Conservation (phyloP, 164 flowering plant species). For the Stephania cephalantha region DNA sequence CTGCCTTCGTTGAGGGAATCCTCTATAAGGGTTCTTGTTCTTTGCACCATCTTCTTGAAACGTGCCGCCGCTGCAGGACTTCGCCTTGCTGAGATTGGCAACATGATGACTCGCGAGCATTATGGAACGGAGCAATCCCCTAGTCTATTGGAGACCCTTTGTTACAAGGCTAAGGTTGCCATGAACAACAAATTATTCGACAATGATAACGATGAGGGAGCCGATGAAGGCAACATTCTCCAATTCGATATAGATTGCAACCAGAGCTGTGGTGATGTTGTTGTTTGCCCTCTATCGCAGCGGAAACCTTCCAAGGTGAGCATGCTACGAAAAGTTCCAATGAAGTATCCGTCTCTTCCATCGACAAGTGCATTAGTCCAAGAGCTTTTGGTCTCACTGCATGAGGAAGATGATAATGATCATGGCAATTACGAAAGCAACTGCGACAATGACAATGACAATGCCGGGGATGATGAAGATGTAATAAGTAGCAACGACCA, state of each 20-base stretch:
- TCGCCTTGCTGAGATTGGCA: conserved; percentile 68
- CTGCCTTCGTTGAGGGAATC: conserved; percentile 57
- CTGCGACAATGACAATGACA: background rate
- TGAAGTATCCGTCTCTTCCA: conserved; percentile 19
- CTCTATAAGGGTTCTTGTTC: conserved; percentile 51
- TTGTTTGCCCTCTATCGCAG: too few species aligned
- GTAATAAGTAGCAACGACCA: background rate
- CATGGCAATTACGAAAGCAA: background rate
- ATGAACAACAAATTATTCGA: conserved; percentile 5
- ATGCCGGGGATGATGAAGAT: background rate
- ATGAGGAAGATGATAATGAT: conserved; percentile 12
- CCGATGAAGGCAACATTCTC: conserved; percentile 18
- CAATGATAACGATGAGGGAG: conserved; percentile 17
- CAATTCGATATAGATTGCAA: conserved; percentile 36
- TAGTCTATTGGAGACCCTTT: conserved; percentile 56
- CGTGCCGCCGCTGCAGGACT: conserved; percentile 52
- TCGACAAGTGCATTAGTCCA: conserved; percentile 17
- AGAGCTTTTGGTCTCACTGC: conserved; percentile 9
- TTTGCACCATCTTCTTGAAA: conserved; percentile 74
- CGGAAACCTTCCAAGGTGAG: conserved; percentile 12
- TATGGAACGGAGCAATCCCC: conserved; percentile 41
- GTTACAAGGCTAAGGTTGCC: conserved; percentile 40
- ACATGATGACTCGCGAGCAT: conserved; percentile 71
- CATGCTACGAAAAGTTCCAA: conserved; percentile 32
- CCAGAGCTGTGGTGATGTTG: conserved; percentile 4